phyloP scores from a whole-genome alignment of 2,329 filamentous ascomycete genomes.

The Aspergillus sp. region DNA sequence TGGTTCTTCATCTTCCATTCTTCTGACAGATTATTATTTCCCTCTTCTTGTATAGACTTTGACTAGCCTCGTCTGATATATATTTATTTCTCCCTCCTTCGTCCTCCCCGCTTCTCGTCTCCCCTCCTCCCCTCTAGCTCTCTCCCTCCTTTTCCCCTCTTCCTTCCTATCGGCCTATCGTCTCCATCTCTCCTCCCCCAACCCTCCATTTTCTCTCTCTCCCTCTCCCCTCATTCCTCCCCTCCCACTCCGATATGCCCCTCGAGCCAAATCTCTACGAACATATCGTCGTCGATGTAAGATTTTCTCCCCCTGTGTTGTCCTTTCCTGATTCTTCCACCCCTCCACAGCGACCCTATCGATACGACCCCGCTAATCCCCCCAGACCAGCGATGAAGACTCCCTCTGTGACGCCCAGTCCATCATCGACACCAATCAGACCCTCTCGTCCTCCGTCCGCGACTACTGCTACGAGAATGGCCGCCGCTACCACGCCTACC shows the following conservation, averaged over 20 bases:
- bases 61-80: constrained; percentile 6
- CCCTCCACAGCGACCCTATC: neutral
- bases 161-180: constrained; percentile 1
- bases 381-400: constrained; percentile 36
- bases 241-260: constrained; percentile 29
- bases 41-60: neutral
- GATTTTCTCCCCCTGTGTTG: constrained; percentile 9
- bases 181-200: neutral
- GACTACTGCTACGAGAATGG: constrained; percentile 43
- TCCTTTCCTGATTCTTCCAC: neutral
- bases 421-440: constrained; percentile 41
- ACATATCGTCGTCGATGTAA: constrained; percentile 36
- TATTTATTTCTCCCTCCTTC: neutral
- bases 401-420: constrained; percentile 31
- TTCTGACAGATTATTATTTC: constrained; percentile 1
- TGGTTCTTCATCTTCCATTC: constrained; percentile 1
- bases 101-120: constrained; percentile 1
- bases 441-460: constrained; percentile 38
- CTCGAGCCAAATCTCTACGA: constrained; percentile 27
- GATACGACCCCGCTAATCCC: neutral
- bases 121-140: neutral
- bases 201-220: neutral
- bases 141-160: neutral
- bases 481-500: constrained; percentile 44
- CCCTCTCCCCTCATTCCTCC: neutral